Base-by-base conservation (phyloP, 1,284 basidiomycete genomes). In the Cutaneotrichosporon sp. region DNA sequence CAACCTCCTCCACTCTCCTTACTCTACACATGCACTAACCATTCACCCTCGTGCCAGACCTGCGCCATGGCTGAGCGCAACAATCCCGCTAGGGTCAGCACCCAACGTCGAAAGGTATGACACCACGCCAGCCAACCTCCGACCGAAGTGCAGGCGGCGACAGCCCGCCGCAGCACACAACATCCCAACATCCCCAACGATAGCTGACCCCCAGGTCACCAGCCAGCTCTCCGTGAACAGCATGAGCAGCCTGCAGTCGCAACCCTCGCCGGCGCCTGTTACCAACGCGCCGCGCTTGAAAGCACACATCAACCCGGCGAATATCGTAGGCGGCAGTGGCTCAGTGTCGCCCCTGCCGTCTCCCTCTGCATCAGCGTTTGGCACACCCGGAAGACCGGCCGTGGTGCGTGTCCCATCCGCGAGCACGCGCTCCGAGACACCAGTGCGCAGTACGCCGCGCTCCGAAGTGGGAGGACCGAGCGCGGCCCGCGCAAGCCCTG, bases 281-380 rank as follows among this genome's bases (percentile, higher is more conserved):
- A 52, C 63, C 3, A 52, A 57, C 8, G 56, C 55, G n/a, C 57
- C 61, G 3, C 34, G 61, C 5, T 49, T 55, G 5, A 55, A 61
- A 20, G 62, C 61, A 3, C 60, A 55, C 22, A 60, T 64, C 35
- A 61, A 64, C 44, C 42, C 49, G 1, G 46, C 59, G 3, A 41
- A 42, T 29, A 57, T 64, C 19, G 31, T 58, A 33, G 39, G n/a
- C n/a, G n/a, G n/a, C n/a, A n/a, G 31, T 16, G 42, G 42, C 19
- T 44, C 42, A 10, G 27, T 19, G 9, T 44, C 42, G 19, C 17
- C 27, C 10, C 17, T 5, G 19, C 29, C 42, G 12, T 11, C 29
- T 32, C n/a, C 16, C 25, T 20, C 42, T 14, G 19, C 42, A 16
- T 12, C 42, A n/a, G n/a, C n/a, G n/a, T n/a, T n/a, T n/a, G n/a